phyloP scores from a whole-genome alignment of 805 yeast species.

The Yamadazyma akitaensis region DNA sequence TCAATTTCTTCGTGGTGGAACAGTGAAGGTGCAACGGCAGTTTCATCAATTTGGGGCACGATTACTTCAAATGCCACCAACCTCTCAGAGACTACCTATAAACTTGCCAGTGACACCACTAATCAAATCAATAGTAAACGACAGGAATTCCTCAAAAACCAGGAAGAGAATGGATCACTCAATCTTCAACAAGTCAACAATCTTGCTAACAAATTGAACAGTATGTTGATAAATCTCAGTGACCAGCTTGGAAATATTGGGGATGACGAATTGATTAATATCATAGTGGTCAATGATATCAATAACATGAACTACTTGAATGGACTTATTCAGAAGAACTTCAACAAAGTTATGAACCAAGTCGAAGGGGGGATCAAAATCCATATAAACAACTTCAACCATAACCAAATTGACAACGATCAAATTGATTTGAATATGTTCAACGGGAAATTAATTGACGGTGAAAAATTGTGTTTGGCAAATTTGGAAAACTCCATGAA shows the following conservation, averaged over 20 bases:
- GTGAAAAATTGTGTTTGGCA: slow-evolving; percentile 84
- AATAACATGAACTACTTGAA: slow-evolving; percentile 49
- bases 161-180: slow-evolving; percentile 15
- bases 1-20: slow-evolving; percentile 76
- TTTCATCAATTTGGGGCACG: slow-evolving; percentile 65
- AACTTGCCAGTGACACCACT: slow-evolving; percentile 44
- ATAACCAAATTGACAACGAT: slow-evolving; percentile 26
- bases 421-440: slow-evolving; percentile 58
- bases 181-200: slow-evolving; percentile 26
- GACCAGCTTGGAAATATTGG: slow-evolving; percentile 46
- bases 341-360: slow-evolving; percentile 63
- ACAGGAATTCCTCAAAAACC: slow-evolving; percentile 29
- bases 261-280: slow-evolving; percentile 43
- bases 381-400: slow-evolving; percentile 49
- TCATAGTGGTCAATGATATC: slow-evolving; percentile 61
- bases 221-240: slow-evolving; percentile 34
- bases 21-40: slow-evolving; percentile 62
- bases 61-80: slow-evolving; percentile 52
- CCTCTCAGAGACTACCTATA: slow-evolving; percentile 49
- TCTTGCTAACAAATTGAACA: slow-evolving; percentile 28
- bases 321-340: slow-evolving; percentile 48
- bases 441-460: slow-evolving; percentile 74
- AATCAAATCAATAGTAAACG: slow-evolving; percentile 39
- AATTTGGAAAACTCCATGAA: slow-evolving; percentile 75
- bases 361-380: slow-evolving; percentile 76